Evolutionary conservation across 768 basidiomycete genomes (phyloP).

Genomic region (Bullera alba): DNA sequence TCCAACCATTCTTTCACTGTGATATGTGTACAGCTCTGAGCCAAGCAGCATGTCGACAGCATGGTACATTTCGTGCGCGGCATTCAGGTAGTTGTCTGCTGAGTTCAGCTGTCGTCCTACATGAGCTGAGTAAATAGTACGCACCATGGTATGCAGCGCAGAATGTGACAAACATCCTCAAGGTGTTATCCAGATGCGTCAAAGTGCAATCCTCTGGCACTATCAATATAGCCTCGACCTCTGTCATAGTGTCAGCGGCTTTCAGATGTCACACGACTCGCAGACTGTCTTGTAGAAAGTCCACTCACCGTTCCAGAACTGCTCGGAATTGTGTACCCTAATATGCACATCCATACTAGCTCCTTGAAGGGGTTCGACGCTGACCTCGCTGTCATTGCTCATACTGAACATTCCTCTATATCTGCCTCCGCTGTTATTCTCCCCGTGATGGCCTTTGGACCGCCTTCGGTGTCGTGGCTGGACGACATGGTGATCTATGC

Average conservation of each 20-base stretch:
- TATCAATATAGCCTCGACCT: constrained; percentile 74
- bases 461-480: too few relatives aligned
- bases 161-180: constrained; percentile 68
- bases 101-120: neutral
- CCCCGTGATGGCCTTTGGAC: too few relatives aligned
- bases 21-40: constrained; percentile 81
- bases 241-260: constrained; percentile 47
- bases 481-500: too few relatives aligned
- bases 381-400: too few relatives aligned
- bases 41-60: constrained; percentile 68
- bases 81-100: constrained; percentile 76
- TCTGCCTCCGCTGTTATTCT: too few relatives aligned
- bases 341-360: constrained; percentile 25
- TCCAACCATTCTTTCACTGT: constrained; percentile 86
- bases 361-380: neutral
- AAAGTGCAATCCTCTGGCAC: constrained; percentile 63
- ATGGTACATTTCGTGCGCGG: constrained; percentile 73
- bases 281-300: neutral
- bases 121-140: too few relatives aligned
- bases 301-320: constrained; percentile 35
- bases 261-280: neutral
- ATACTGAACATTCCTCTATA: too few relatives aligned
- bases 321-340: constrained; percentile 25
- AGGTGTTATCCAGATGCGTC: constrained; percentile 65
- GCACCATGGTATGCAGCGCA: constrained; percentile 81